Base-by-base conservation (phyloP, 306 rosid genomes). In the Morella rubra region DNA sequence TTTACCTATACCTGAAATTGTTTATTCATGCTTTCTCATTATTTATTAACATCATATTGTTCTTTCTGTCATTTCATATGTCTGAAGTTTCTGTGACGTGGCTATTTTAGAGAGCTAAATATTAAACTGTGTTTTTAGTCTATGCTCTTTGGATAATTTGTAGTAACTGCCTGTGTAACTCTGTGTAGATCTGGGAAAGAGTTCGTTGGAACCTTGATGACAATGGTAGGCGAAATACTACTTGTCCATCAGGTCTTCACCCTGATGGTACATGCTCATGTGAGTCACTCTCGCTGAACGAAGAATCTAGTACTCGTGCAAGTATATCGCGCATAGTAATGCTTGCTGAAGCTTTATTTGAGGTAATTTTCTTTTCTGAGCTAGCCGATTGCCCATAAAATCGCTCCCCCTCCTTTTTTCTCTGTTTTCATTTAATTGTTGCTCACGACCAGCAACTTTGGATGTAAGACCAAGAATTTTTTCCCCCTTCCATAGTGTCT, bases 321-420 rank as follows among this genome's bases (percentile, higher is more conserved):
- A 95, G 97, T 83, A 92, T 95, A 87, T 95, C 98, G 50, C 91
- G 98, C 87, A 92, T 95, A 67, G 92, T 93, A 82, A 90, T 95
- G 97, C 91, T 95, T 75, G 97, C 98, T 71, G 98, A 92, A 78
- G 97, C 98, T 81, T 84, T 95, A 60, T 95, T 92, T 71, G 98
- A 95, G 97, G 98, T 94, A 75, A 9, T 46, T 72, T 65, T 62
- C 77, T 81, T 72, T 65, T 74, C 77, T 80, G 73, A 55, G 41
- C 37, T 71, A 24, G 68, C 19, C 14, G 19, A 6, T 61, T 24
- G 65, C 65, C 18, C 12, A 2, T 59, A 8, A 4, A 56, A 5
- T 27, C 14, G 13, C 40, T 1, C 62, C 4, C 5, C 20, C 1
- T 56, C 24, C 19, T 32, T 32, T 32, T 32, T 32, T 2, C 37